These are phyloP conservation scores for Ceratobasidium sp. DNA, from an alignment of 1,284 basidiomycete species.

Conservation along the genomic window DNA sequence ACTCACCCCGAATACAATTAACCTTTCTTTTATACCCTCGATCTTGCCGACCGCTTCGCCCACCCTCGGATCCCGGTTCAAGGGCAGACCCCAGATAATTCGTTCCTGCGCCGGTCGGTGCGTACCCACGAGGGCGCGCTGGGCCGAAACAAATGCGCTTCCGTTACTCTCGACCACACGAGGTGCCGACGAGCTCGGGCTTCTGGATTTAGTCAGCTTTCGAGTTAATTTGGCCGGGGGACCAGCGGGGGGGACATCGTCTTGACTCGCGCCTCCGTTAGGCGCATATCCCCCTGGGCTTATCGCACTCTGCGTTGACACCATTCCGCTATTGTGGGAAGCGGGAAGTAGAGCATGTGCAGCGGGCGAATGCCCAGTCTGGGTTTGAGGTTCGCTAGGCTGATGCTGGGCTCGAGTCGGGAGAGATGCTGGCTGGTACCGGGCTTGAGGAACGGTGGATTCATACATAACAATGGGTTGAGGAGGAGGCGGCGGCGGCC, in stretches of 20 bases:
- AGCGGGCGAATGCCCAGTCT: conserved; percentile 7
- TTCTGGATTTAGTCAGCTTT: conserved; percentile 26
- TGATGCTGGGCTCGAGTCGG: neutral
- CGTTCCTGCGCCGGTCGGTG: conserved; percentile 25
- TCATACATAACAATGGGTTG: neutral
- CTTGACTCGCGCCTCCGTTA: neutral
- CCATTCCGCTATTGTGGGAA: neutral
- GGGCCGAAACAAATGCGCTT: conserved; percentile 27
- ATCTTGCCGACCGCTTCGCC: conserved; percentile 18
- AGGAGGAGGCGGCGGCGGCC: neutral
- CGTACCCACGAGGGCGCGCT: conserved; percentile 33
- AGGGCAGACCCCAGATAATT: conserved; percentile 30
- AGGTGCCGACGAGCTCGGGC: neutral
- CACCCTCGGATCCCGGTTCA: conserved; percentile 27
- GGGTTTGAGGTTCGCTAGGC: neutral
- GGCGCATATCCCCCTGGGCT: conserved; percentile 3
- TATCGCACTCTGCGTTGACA: neutral
- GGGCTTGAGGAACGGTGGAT: neutral
- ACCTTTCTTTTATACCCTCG: conserved; percentile 27
- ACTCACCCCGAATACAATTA: conserved; percentile 22
- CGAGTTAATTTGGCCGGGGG: conserved; percentile 16
- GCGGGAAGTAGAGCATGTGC: conserved; percentile 9
- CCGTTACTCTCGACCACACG: conserved; percentile 20
- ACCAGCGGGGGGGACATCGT: neutral
- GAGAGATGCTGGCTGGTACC: conserved; percentile 7